Conservation (phyloP, 78 protist species). For the Tieghemostelium lacteum region DNA sequence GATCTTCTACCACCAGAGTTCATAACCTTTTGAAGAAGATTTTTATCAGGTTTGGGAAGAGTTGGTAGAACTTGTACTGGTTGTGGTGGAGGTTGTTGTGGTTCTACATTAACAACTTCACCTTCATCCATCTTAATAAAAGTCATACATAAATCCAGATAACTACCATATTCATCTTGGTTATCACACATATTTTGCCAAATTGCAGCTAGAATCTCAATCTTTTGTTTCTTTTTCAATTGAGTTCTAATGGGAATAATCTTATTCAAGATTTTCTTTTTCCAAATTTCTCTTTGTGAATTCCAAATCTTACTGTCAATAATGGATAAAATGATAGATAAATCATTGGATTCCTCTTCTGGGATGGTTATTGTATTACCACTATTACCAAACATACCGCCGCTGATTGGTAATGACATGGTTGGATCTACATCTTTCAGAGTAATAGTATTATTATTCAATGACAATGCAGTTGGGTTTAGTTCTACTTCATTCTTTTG, state of each 20-base stretch:
- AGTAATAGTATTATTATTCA: background rate
- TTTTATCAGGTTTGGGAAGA: background rate
- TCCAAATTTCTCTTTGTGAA: slow-evolving; percentile 46
- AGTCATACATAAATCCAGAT: slow-evolving; percentile 37
- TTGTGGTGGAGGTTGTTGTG: background rate
- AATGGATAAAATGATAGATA: slow-evolving; percentile 34
- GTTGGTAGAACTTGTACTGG: background rate
- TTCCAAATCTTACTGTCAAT: slow-evolving; percentile 58
- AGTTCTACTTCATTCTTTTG: background rate
- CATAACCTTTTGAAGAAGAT: background rate
- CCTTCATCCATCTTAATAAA: slow-evolving; percentile 58
- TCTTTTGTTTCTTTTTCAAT: slow-evolving; percentile 53
- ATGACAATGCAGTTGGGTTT: background rate
- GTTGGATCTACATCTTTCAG: no score
- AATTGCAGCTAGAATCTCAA: slow-evolving; percentile 64
- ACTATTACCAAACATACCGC: background rate
- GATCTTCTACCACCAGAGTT: slow-evolving; percentile 35
- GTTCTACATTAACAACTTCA: background rate
- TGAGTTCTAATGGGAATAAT: slow-evolving; percentile 20
- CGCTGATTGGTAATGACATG: background rate
- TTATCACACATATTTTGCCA: slow-evolving; percentile 81
- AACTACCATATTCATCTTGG: slow-evolving; percentile 36
- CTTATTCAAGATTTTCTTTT: slow-evolving; percentile 52
- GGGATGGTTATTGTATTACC: slow-evolving; percentile 9
- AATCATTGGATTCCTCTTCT: slow-evolving; percentile 39